Conservation (phyloP, 352 stramenopile species). For the Phytophthora colocasiae region DNA sequence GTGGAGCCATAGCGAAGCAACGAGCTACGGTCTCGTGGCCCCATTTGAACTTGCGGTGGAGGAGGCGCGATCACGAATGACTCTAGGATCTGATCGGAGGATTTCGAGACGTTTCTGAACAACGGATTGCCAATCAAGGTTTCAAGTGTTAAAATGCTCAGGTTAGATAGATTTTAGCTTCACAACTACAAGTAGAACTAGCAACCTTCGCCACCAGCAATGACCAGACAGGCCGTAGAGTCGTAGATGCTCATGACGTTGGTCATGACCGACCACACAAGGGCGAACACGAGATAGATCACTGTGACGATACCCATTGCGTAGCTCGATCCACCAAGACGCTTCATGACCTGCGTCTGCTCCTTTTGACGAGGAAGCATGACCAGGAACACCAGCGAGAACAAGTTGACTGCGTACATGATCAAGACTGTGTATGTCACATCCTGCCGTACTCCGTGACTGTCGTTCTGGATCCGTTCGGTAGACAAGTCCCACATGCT, state of each 20-base stretch:
- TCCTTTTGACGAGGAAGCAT: constrained; percentile 75
- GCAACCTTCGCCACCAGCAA: constrained; percentile 63
- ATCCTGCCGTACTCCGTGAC: constrained; percentile 46
- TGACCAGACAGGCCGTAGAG: constrained; percentile 55
- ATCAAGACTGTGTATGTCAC: constrained; percentile 60
- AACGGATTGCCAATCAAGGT: constrained; percentile 14
- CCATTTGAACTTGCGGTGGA: constrained; percentile 18
- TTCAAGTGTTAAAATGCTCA: constrained; percentile 1
- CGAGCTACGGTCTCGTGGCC: constrained; percentile 55
- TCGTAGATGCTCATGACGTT: constrained; percentile 74
- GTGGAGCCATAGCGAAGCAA: constrained; percentile 71
- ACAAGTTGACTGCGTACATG: constrained; percentile 60
- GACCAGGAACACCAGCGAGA: constrained; percentile 56
- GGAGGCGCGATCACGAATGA: constrained; percentile 24
- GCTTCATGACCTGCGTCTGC: constrained; percentile 72
- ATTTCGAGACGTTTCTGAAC: constrained; percentile 4
- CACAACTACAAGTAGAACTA: constrained; percentile 10
- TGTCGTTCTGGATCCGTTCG: constrained; percentile 64
- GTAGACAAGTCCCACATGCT: constrained; percentile 49
- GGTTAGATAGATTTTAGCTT: background rate
- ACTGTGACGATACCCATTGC: constrained; percentile 59
- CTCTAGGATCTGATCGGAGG: constrained; percentile 4
- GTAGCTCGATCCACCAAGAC: constrained; percentile 55
- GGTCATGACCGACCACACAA: constrained; percentile 59
- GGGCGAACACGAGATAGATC: constrained; percentile 50